Conservation (phyloP, 305 asterid species). For the Fraxinus sp. region DNA sequence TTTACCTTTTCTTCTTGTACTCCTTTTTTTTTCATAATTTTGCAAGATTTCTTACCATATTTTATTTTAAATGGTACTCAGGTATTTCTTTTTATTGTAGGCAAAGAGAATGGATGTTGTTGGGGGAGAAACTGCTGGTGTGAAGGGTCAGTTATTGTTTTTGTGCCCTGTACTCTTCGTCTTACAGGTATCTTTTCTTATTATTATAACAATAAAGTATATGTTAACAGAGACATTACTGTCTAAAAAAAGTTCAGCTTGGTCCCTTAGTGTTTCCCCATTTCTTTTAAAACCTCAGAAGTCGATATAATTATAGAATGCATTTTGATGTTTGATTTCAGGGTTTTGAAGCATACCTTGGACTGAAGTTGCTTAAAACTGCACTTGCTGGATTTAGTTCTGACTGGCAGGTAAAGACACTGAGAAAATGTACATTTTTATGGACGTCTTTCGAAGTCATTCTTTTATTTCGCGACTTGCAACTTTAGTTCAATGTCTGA, state of each 20-base stretch:
- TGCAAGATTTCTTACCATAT: constrained; percentile 2
- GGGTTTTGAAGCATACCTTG: constrained; percentile 94
- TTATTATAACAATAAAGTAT: not conserved
- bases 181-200: constrained; percentile 42
- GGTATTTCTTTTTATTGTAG: constrained; percentile 40
- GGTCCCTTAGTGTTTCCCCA: not conserved
- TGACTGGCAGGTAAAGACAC: constrained; percentile 84
- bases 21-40: not conserved
- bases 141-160: constrained; percentile 49
- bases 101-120: constrained; percentile 69
- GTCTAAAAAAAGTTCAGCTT: not conserved
- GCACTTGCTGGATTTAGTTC: constrained; percentile 65
- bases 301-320: constrained; percentile 9
- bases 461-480: constrained; percentile 3
- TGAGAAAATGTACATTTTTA: not conserved
- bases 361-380: constrained; percentile 76
- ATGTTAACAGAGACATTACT: not conserved
- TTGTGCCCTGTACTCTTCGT: constrained; percentile 42
- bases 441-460: constrained; percentile 1
- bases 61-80: constrained; percentile 9
- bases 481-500: constrained; percentile 4
- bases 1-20: not conserved
- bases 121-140: constrained; percentile 62
- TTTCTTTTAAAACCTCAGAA: not conserved
- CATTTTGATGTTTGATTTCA: constrained; percentile 33